These are phyloP conservation scores for Scedosporium boydii DNA, from an alignment of 2,329 filamentous ascomycete genomes.

Conservation along the genomic window DNA sequence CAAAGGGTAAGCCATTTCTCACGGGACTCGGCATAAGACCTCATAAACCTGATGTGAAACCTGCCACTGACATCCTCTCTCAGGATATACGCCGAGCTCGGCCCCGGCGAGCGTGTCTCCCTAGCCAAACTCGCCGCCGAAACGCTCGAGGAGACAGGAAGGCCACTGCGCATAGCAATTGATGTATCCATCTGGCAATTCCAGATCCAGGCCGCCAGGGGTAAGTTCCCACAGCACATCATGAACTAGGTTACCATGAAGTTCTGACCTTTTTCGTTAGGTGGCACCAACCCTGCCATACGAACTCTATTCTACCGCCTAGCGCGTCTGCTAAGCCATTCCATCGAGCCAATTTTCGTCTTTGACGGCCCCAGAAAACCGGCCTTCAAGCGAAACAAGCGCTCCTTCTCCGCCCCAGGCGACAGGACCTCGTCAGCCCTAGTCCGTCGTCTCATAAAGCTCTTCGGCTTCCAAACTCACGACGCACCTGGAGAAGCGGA, in stretches of 20 bases:
- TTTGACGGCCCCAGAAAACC: conserved; percentile 85
- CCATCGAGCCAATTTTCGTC: conserved; percentile 81
- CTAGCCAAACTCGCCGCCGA: conserved; percentile 75
- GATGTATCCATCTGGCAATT: conserved; percentile 98
- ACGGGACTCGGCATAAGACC: neutral
- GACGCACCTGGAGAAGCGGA: conserved; percentile 92
- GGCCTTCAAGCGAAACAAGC: conserved; percentile 79
- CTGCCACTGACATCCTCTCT: conserved; percentile 10
- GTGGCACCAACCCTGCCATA: conserved; percentile 81
- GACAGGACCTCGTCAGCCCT: conserved; percentile 61
- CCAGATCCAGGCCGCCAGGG: conserved; percentile 76
- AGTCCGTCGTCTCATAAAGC: conserved; percentile 71
- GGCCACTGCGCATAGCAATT: conserved; percentile 77
- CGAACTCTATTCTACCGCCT: conserved; percentile 90
- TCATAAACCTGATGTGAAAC: neutral
- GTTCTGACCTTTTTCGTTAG: conserved; percentile 22
- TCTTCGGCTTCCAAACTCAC: conserved; percentile 79
- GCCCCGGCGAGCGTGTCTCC: conserved; percentile 67
- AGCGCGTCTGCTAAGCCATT: conserved; percentile 62
- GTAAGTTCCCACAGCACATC: conserved; percentile 21
- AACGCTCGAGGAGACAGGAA: conserved; percentile 58
- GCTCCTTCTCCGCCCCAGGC: conserved; percentile 43
- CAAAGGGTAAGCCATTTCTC: conserved; percentile 40
- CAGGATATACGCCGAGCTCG: conserved; percentile 87
- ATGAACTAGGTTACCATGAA: conserved; percentile 31